phyloP scores from a whole-genome alignment of 495 filamentous ascomycete species.

The Corynascus novoguineensis region DNA sequence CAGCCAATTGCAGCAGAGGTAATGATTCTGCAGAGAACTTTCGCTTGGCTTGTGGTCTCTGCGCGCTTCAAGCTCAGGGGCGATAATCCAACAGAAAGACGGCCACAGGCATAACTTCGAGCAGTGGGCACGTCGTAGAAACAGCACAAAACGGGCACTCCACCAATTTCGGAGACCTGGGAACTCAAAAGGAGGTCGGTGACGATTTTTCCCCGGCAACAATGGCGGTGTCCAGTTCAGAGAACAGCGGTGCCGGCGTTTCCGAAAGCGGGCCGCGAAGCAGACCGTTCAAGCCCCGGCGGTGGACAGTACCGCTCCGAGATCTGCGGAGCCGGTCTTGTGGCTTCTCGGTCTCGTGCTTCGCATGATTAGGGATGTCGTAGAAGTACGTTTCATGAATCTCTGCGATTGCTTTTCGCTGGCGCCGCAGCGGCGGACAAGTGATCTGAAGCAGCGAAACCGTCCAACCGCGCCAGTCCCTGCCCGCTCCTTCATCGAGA shows the following conservation, averaged over 20 bases:
- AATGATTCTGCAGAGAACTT: neutral
- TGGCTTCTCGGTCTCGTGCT: conserved; percentile 5
- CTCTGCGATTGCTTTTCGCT: neutral
- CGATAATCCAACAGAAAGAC: neutral
- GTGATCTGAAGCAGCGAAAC: conserved; percentile 3
- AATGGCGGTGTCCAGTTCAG: neutral
- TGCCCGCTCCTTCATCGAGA: neutral
- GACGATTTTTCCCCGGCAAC: neutral
- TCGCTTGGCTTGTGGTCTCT: neutral
- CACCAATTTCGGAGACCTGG: too few species aligned
- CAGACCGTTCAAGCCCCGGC: conserved; percentile 6
- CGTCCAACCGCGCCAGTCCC: neutral
- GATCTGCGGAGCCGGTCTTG: neutral
- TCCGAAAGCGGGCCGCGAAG: conserved; percentile 15
- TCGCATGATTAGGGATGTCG: neutral
- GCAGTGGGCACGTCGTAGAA: neutral
- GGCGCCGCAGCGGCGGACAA: neutral
- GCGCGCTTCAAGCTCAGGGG: neutral
- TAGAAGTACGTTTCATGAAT: too few species aligned
- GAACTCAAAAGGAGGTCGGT: neutral
- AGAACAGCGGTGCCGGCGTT: conserved; percentile 6
- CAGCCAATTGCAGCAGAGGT: neutral
- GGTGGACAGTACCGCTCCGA: neutral
- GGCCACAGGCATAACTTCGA: neutral
- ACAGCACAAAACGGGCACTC: neutral